These are phyloP conservation scores for Metarhizium sp. DNA, from an alignment of 2,329 filamentous ascomycete genomes.

Conservation along the genomic window DNA sequence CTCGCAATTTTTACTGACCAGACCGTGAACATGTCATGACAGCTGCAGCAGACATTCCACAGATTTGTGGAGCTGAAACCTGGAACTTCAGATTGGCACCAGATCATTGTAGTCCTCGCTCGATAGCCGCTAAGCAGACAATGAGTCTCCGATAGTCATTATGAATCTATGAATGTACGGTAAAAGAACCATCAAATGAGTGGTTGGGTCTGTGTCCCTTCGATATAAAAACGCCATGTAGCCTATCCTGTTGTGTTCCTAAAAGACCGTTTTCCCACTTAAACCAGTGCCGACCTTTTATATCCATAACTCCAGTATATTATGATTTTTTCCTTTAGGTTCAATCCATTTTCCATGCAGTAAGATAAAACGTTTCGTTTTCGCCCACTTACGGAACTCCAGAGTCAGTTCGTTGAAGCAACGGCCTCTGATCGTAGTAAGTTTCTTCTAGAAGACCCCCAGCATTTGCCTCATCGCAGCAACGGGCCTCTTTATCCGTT, in stretches of 20 bases:
- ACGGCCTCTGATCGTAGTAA: slow-evolving; percentile 31
- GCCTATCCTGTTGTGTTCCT: neutral
- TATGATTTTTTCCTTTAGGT: neutral
- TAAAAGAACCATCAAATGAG: neutral
- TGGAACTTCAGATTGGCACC: too few species aligned
- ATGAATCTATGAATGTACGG: neutral
- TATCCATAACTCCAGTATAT: too few species aligned
- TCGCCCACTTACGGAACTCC: neutral
- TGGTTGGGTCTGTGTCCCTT: neutral
- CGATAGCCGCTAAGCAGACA: too few species aligned
- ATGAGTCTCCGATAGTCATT: slow-evolving; percentile 11
- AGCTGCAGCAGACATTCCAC: too few species aligned
- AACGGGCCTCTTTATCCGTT: slow-evolving; percentile 15
- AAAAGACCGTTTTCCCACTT: neutral
- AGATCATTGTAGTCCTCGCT: too few species aligned
- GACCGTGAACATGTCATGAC: too few species aligned
- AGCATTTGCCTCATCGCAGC: slow-evolving; percentile 16
- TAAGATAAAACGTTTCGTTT: neutral
- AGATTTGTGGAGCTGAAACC: too few species aligned
- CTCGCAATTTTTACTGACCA: too few species aligned
- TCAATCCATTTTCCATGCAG: neutral
- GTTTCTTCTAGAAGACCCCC: slow-evolving; percentile 11
- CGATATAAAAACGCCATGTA: neutral
- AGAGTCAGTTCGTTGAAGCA: slow-evolving; percentile 23
- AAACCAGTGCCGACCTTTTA: too few species aligned